Percentiles rank a stretch among this genome's conserved stretches.
Evolutionary conservation across 345 rosid genomes (phyloP).

Genomic region (Acer negundo): DNA sequence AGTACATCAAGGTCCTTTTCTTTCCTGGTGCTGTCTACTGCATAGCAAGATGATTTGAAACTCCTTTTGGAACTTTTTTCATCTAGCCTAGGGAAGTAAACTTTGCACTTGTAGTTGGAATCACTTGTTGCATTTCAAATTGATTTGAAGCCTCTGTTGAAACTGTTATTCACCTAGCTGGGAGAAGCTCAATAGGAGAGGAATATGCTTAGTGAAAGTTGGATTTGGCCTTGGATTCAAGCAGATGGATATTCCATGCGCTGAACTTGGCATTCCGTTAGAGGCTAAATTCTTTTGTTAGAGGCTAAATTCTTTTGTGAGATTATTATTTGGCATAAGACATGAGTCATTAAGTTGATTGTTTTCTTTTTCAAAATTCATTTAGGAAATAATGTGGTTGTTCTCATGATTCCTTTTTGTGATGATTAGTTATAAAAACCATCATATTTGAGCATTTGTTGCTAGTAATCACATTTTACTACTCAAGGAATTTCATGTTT

Average conservation of each 20-base stretch:
- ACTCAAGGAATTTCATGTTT: neutral
- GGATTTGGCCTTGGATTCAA: neutral
- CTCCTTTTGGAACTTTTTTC: neutral
- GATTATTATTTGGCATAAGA: slow-evolving; percentile 1
- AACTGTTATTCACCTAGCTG: neutral
- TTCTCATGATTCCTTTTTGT: neutral
- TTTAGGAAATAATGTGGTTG: neutral
- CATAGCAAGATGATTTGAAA: neutral
- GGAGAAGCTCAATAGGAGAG: neutral
- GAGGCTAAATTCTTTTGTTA: neutral
- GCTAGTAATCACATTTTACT: neutral
- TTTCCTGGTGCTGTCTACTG: neutral
- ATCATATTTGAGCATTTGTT: slow-evolving; percentile 1
- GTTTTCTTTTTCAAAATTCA: neutral
- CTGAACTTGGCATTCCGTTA: neutral
- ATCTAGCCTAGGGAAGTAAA: neutral
- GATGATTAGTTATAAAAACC: neutral
- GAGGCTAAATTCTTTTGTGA: slow-evolving; percentile 3
- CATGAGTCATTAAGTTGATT: neutral
- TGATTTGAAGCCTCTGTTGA: neutral
- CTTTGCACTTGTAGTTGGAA: neutral
- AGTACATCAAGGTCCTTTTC: neutral
- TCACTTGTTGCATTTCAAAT: neutral
- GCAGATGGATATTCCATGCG: neutral
- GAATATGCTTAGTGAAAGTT: neutral